Base-by-base conservation (phyloP, 768 basidiomycete genomes). In the Tulasnella calospora region DNA sequence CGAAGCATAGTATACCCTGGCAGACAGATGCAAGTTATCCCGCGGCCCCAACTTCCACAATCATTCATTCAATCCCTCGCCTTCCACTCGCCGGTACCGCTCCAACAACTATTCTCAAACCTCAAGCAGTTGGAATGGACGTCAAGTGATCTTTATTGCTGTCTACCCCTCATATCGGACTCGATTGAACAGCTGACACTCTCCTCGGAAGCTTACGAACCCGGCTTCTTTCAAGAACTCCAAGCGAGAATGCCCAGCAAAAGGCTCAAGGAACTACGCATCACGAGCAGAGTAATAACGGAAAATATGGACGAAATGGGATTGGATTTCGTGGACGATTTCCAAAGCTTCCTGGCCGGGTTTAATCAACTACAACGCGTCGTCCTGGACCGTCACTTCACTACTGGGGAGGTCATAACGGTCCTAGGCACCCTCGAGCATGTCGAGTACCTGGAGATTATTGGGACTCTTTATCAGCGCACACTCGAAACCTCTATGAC, bases 151-250 rank as follows among this genome's bases (percentile, higher is more conserved):
- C 71, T 46, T 5, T 21, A 46, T 38, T 72, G 38, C 71, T 72
- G 71, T 23, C 21, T 72, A 27, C 71, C 44, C 38, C 21, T 72
- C 21, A 40, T 72, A 6, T 72, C 71, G n/a, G 71, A 72, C 38
- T 72, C 71, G 71, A 72, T 72, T 46, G 71, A 40, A 41, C 36
- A 30, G 15, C 71, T 72, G 38, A 40, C 38, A 12, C 71, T 72
- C 44, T 72, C 23, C 36, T 72, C 71, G 21, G 38, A 72, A 21
- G 71, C 5, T 13, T 72, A 23, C 71, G 44, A 40, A 5, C 38
- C n/a, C 21, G 71, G 38, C 44, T 40, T 72, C 38, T 72, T 72
- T 72, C 38, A 72, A 46, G 71, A 72, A 46, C 71, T 72, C 44
- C 23, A 67, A 35, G 30, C 61, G 33, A 27, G 61, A 27, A 67